Conservation (phyloP, 2,329 filamentous ascomycete genomes). For the Aureobasidium sp. region DNA sequence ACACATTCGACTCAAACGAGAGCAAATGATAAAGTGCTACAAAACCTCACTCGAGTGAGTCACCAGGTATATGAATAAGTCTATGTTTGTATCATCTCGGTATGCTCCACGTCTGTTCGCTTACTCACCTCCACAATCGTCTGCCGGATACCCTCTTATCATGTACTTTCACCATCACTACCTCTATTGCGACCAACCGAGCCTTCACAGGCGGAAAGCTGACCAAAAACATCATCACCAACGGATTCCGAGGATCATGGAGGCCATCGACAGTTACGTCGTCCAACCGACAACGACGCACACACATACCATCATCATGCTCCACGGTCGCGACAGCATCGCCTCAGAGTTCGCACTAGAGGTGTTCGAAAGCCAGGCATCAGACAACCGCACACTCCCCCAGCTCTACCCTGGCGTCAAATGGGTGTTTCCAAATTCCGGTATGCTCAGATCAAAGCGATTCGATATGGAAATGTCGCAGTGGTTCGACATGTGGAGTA, state of each 20-base stretch:
- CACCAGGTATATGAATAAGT: not conserved
- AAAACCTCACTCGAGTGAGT: not conserved
- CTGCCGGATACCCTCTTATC: not conserved
- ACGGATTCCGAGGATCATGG: not conserved
- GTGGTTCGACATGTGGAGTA: constrained; percentile 31
- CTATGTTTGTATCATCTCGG: not conserved
- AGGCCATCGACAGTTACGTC: not conserved
- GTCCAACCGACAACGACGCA: constrained; percentile 21
- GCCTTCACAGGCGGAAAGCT: not conserved
- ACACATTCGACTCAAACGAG: not conserved
- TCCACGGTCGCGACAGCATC: constrained; percentile 38
- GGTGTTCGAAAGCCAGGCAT: constrained; percentile 30
- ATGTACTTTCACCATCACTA: not conserved
- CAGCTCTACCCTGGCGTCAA: constrained; percentile 27
- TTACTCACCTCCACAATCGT: not conserved
- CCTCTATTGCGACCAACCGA: not conserved
- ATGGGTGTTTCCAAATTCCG: constrained; percentile 31
- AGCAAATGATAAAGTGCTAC: not conserved
- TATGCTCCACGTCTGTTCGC: not conserved
- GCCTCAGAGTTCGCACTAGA: constrained; percentile 33
- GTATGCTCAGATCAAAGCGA: constrained; percentile 17
- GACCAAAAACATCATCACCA: not conserved
- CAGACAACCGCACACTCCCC: constrained; percentile 22
- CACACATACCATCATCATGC: constrained; percentile 39
- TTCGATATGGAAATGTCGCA: constrained; percentile 26